Evolutionary conservation across 129 eudicot species (phyloP).

Genomic region (sunflower (Helianthus annuus)): HanXRQr2.0-SUNRISE NC_035436.2:24080195-24080694

Average conservation of each 20-base stretch:
- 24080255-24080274: background rate
- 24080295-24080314: background rate
- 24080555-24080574: background rate
- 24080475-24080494: no score
- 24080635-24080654: background rate
- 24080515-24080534: background rate
- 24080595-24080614: no score
- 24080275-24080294: background rate
- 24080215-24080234: conserved; percentile 27
- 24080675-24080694: no score
- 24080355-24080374: no score
- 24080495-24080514: background rate
- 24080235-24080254: conserved; percentile 17
- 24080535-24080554: background rate
- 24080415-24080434: background rate
- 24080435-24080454: background rate
- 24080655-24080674: background rate
- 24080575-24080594: no score
- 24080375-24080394: background rate
- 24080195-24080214: background rate
- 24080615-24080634: no score
- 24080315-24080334: background rate
- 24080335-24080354: no score
- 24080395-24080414: background rate
- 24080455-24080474: no score